Conservation (phyloP, 1,139 yeast species). For the Debaryomycetaceae sp. region DNA sequence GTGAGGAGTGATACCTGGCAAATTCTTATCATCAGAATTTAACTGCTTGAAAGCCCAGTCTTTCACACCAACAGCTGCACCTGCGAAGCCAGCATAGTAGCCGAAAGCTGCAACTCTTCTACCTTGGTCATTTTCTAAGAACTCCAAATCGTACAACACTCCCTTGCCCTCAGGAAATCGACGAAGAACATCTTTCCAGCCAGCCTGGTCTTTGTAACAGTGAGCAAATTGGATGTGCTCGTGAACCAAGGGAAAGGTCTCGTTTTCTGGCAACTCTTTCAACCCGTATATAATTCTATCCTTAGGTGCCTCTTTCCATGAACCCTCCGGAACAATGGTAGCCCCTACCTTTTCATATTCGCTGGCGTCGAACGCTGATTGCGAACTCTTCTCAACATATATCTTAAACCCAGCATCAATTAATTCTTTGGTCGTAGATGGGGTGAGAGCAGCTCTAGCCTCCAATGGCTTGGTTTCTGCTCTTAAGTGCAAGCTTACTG, state of each 20-base stretch:
- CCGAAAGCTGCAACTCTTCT: conserved; percentile 99
- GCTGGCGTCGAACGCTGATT: conserved; percentile 68
- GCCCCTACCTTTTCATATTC: conserved; percentile 86
- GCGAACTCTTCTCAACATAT: conserved; percentile 81
- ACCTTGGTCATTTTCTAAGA: conserved; percentile 88
- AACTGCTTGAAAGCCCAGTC: conserved; percentile 93
- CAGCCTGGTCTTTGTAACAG: conserved; percentile 95
- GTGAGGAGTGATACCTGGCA: conserved; percentile 78
- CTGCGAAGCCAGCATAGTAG: conserved; percentile 97
- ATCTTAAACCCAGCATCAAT: conserved; percentile 86
- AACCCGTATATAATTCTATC: conserved; percentile 89
- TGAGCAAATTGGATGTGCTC: conserved; percentile 98
- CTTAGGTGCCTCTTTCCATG: conserved; percentile 88
- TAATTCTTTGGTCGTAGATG: conserved; percentile 79
- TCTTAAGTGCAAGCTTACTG: conserved; percentile 72
- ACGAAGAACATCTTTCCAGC: conserved; percentile 87
- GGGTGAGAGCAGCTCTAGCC: conserved; percentile 96
- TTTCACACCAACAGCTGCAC: conserved; percentile 92
- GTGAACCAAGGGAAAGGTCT: conserved; percentile 86
- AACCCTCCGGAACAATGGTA: conserved; percentile 82
- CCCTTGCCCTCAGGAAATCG: conserved; percentile 94
- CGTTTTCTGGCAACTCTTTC: conserved; percentile 91
- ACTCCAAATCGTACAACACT: conserved; percentile 86
- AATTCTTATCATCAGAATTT: conserved; percentile 57
- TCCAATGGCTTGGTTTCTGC: conserved; percentile 97